phyloP scores from a whole-genome alignment of 2,329 filamentous ascomycete species.

The Colletotrichum sp. region DNA sequence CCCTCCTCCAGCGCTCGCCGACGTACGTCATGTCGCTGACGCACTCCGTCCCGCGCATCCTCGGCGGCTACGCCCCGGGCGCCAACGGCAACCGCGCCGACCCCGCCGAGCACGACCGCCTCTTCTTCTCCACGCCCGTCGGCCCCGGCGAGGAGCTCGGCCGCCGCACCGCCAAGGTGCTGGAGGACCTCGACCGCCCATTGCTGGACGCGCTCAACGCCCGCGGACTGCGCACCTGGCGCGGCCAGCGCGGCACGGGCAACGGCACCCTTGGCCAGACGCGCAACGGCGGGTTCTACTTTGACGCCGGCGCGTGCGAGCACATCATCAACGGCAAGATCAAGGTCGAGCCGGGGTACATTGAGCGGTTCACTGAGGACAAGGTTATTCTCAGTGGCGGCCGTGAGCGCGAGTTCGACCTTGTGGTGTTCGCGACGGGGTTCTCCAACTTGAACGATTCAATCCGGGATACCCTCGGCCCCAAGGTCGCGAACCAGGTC shows the following conservation, averaged over 20 bases:
- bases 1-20: slow-evolving; percentile 25
- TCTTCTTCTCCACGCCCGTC: slow-evolving; percentile 59
- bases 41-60: slow-evolving; percentile 30
- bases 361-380: not conserved
- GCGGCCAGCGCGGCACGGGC: not conserved
- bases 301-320: not conserved
- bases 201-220: slow-evolving; percentile 29
- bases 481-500: not conserved
- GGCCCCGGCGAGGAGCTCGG: slow-evolving; percentile 49
- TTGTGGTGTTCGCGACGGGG: rapidly evolving
- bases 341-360: not conserved
- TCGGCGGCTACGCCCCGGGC: slow-evolving; percentile 28
- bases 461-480: not conserved
- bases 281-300: not conserved
- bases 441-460: not conserved
- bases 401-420: not conserved
- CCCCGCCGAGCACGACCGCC: slow-evolving; percentile 52
- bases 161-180: slow-evolving; percentile 14
- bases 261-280: not conserved
- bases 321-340: not conserved
- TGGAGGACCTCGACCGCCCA: slow-evolving; percentile 19
- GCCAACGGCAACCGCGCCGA: slow-evolving; percentile 48
- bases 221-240: not conserved
- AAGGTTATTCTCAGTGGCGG: not conserved
- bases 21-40: slow-evolving; percentile 37